Evolutionary conservation across 495 filamentous ascomycete species (phyloP).

Genomic region (Neurospora terricola): DNA sequence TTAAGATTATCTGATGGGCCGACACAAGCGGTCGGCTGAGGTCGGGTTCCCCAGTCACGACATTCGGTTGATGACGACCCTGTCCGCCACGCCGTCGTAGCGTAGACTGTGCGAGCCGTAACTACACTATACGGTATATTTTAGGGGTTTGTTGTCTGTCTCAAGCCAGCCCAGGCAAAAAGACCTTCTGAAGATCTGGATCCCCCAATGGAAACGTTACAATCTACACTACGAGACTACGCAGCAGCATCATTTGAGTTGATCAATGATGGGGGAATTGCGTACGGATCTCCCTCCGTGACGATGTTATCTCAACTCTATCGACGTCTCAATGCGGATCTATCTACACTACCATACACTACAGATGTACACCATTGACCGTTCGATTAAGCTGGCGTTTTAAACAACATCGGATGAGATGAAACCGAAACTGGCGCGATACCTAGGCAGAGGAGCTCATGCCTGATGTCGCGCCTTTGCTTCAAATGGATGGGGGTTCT

Average conservation of each 20-base stretch:
- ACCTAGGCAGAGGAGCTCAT: not conserved
- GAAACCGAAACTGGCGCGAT: not conserved
- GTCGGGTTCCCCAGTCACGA: not conserved
- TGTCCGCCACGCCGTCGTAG: not conserved
- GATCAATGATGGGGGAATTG: not conserved
- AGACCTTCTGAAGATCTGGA: not conserved
- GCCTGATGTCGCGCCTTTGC: not conserved
- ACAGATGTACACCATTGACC: not conserved
- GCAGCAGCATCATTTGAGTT: not conserved
- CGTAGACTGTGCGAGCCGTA: not conserved
- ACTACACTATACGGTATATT: not conserved
- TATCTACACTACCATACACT: not conserved
- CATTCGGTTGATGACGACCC: not conserved
- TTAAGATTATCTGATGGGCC: not conserved
- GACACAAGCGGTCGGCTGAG: not conserved
- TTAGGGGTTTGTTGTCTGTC: not conserved
- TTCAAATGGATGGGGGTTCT: not conserved
- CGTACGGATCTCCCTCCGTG: not conserved
- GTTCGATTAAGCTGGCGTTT: not conserved
- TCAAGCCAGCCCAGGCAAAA: not conserved
- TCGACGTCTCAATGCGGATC: not conserved
- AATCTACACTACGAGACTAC: not conserved
- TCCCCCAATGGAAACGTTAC: not conserved
- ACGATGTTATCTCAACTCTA: not conserved
- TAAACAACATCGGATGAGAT: not conserved